Base-by-base conservation (phyloP, 1,139 yeast genomes). In the Zygosaccharomyces sapae region DNA sequence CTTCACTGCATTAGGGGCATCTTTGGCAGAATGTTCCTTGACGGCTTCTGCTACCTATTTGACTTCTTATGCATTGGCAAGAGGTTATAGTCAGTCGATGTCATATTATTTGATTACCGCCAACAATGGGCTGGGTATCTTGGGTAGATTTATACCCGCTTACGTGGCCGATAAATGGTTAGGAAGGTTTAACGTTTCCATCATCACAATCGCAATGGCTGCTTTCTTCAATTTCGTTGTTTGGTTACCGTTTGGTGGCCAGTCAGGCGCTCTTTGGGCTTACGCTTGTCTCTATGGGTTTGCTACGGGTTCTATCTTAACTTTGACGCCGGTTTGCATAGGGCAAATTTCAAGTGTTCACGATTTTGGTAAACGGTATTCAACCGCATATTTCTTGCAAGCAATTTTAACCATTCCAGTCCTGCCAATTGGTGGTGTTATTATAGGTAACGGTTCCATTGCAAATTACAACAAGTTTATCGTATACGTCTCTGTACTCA, bases 61-160 rank as follows among this genome's bases (percentile, higher is more conserved):
- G 19, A 56, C 63, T 9, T 59, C 64, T 8, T 62, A 62, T 42
- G 52, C 65, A 5, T 44, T 61, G 20, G 53, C 56, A 2, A 53
- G 56, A 37, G 86, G 86, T 0, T 71, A 73, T 58, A 64, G 77
- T 5, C 77, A 76, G 53, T 70, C 79, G 12, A 63, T 70, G 5
- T 70, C 85, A 0, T 76, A 77, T 55, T 55, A 77, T 10, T 63
- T 81, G 29, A 69, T 81, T 35, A 80, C 86, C 0, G 70, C 78
- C 6, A 70, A 74, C 56, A 83, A 81, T 64, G 82, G 80, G 1
- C 69, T 77, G 2, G 86, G 87, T 4, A 71, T 80, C 12, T 53
- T 74, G 2, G 88, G 87, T 1, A 67, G 88, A 49, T 73, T 74
- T 46, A 55, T 79, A 4, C 83, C 86, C 0, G 81, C 82, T 0